These are phyloP conservation scores for Phyllosticta citriasiana DNA, from an alignment of 2,329 filamentous ascomycete species.

Conservation along the genomic window DNA sequence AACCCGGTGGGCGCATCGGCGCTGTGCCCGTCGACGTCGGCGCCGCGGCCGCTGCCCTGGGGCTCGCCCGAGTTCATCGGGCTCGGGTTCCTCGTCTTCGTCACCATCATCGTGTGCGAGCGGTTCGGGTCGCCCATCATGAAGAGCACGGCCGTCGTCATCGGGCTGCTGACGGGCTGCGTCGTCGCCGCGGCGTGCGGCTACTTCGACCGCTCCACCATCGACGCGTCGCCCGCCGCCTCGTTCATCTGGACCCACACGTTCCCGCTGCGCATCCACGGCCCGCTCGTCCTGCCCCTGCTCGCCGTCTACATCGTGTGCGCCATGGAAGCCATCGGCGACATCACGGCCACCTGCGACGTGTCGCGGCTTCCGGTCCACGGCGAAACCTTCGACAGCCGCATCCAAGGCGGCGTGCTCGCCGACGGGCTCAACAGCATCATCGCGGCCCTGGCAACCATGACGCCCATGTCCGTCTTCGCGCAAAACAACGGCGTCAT, in stretches of 20 bases:
- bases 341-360: slow-evolving; percentile 73
- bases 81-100: slow-evolving; percentile 69
- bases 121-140: slow-evolving; percentile 75
- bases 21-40: slow-evolving; percentile 49
- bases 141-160: slow-evolving; percentile 68
- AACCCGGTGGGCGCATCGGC: slow-evolving; percentile 45
- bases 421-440: slow-evolving; percentile 70
- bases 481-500: slow-evolving; percentile 83
- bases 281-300: slow-evolving; percentile 61
- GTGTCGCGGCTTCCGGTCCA: slow-evolving; percentile 67
- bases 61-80: slow-evolving; percentile 69
- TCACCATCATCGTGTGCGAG: slow-evolving; percentile 71
- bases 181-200: slow-evolving; percentile 68
- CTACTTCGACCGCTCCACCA: slow-evolving; percentile 66
- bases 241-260: slow-evolving; percentile 75
- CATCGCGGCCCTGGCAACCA: slow-evolving; percentile 66
- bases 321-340: slow-evolving; percentile 67
- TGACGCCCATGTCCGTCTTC: slow-evolving; percentile 70
- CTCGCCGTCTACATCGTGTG: slow-evolving; percentile 56
- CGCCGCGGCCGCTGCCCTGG: slow-evolving; percentile 65
- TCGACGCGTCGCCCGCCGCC: slow-evolving; percentile 59
- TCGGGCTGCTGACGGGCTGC: slow-evolving; percentile 66
- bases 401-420: slow-evolving; percentile 69
- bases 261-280: slow-evolving; percentile 62
- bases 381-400: slow-evolving; percentile 60